phyloP scores from a whole-genome alignment of 192 early-diverging fungal genomes.

The Phycomyces nitens region DNA sequence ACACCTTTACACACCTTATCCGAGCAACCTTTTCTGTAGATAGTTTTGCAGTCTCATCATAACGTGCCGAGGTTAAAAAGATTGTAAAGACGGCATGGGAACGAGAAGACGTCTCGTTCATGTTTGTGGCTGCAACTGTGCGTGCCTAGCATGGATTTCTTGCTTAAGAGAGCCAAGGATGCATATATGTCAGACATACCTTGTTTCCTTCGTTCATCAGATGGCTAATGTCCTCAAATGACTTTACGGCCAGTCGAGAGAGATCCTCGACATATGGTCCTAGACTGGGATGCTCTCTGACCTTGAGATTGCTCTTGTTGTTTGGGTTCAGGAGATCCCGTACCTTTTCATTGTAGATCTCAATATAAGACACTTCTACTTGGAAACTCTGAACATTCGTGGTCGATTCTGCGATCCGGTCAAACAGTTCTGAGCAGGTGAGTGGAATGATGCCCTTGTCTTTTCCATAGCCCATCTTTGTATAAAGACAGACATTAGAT shows the following conservation, averaged over 20 bases:
- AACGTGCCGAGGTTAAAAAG: constrained; percentile 59
- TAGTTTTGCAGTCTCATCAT: constrained; percentile 44
- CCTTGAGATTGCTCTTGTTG: constrained; percentile 64
- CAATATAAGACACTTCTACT: constrained; percentile 86
- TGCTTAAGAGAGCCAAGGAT: not conserved
- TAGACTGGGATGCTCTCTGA: constrained; percentile 76
- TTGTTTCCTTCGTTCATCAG: constrained; percentile 80
- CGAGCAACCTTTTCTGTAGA: constrained; percentile 70
- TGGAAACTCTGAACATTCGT: constrained; percentile 46
- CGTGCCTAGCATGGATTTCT: constrained; percentile 47
- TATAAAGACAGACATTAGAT: not conserved
- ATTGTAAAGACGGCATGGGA: constrained; percentile 85
- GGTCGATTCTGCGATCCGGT: constrained; percentile 43
- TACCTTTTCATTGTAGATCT: constrained; percentile 88
- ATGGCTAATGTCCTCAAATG: constrained; percentile 61
- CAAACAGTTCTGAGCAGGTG: constrained; percentile 76
- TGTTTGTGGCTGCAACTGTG: constrained; percentile 91
- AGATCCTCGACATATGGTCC: constrained; percentile 93
- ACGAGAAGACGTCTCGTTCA: constrained; percentile 90
- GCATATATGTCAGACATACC: constrained; percentile 29
- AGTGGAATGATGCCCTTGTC: constrained; percentile 87
- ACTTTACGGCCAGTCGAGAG: constrained; percentile 75
- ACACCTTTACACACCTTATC: constrained; percentile 42
- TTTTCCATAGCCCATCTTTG: constrained; percentile 65
- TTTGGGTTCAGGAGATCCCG: constrained; percentile 76